Evolutionary conservation across 768 basidiomycete genomes (phyloP).

Genomic region (Lepiota venenata): DNA sequence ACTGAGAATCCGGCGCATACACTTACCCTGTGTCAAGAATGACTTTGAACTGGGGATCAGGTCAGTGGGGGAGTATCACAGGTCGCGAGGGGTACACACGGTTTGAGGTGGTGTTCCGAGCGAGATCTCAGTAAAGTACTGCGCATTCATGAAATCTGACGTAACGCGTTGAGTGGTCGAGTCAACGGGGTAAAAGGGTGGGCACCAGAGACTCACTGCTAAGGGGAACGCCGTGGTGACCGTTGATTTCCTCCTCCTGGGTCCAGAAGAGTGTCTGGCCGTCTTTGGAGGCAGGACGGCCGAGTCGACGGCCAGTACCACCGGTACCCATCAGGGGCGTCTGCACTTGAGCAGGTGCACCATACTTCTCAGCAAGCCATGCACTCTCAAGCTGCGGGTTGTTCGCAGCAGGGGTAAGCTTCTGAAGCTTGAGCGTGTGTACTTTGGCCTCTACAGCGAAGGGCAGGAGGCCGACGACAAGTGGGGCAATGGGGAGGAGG

Average conservation of each 20-base stretch:
- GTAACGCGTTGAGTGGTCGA: constrained; percentile 7
- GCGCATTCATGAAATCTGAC: constrained; percentile 95
- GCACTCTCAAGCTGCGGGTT: constrained; percentile 72
- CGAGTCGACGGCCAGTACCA: constrained; percentile 63
- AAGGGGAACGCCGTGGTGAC: constrained; percentile 86
- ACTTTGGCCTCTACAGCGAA: constrained; percentile 55
- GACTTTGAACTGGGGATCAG: constrained; percentile 72
- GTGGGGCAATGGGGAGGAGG: constrained; percentile 30
- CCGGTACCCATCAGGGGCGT: constrained; percentile 72
- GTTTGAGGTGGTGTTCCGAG: constrained; percentile 83
- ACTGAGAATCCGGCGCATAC: background rate
- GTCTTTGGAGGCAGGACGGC: constrained; percentile 31
- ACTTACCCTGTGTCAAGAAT: constrained; percentile 86
- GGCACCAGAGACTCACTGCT: constrained; percentile 63
- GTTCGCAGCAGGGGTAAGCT: constrained; percentile 60
- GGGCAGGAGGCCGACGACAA: constrained; percentile 42
- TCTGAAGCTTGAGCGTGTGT: constrained; percentile 88
- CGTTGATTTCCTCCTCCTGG: constrained; percentile 62
- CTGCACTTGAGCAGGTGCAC: constrained; percentile 41
- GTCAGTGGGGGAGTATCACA: constrained; percentile 2
- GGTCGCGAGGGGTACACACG: constrained; percentile 27
- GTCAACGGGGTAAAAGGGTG: background rate
- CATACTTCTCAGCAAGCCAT: constrained; percentile 95
- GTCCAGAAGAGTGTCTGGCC: constrained; percentile 76
- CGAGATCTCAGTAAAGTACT: constrained; percentile 88